A percentile compares a stretch with the other conserved stretches of the same genome.
Conservation (phyloP, 345 rosid species). For the Carallia pectinifolia region DNA sequence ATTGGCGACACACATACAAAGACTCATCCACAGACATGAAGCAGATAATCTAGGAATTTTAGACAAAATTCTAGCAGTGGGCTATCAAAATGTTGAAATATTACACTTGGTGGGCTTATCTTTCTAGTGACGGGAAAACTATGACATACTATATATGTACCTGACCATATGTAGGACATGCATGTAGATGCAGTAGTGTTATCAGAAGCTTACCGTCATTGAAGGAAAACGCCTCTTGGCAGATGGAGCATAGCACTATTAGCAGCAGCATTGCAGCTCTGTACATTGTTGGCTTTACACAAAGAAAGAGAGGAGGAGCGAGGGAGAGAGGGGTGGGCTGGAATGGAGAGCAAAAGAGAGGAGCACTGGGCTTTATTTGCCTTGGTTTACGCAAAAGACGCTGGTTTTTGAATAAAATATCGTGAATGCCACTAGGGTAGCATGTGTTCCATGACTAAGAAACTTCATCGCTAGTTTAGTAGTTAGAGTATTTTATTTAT, state of each 20-base stretch:
- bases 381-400: conserved; percentile 21
- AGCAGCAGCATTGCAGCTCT: conserved; percentile 34
- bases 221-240: conserved; percentile 30
- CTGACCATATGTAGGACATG: background rate
- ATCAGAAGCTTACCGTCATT: conserved; percentile 40
- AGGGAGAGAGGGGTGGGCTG: no score
- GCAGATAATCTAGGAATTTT: no score
- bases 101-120: no score
- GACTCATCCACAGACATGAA: no score
- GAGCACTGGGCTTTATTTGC: conserved; percentile 12
- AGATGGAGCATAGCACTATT: conserved; percentile 34
- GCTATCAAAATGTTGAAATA: no score
- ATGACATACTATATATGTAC: background rate
- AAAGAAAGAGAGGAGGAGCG: no score
- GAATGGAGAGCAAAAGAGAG: background rate
- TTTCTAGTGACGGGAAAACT: no score
- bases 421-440: conserved; percentile 37
- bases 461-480: no score
- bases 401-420: conserved; percentile 16
- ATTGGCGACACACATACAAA: no score
- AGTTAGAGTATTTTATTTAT: no score
- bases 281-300: conserved; percentile 32
- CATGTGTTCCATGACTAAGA: no score
- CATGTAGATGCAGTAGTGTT: background rate
- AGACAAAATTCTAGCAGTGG: no score